Conservation (phyloP, 352 stramenopile species). For the Globisporangium apiculatum region DNA sequence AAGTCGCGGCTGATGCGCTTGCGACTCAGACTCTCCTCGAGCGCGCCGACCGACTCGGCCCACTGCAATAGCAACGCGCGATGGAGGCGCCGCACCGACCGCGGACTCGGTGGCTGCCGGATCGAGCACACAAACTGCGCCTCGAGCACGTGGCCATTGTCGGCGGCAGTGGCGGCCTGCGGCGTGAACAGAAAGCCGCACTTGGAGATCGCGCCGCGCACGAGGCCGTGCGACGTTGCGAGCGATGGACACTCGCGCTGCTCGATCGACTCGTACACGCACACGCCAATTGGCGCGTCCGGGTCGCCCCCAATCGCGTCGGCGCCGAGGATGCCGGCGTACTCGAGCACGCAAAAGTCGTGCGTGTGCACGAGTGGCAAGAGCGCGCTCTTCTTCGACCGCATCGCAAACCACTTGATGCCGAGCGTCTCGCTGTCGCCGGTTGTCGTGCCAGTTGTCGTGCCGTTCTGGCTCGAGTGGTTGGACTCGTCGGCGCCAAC, state of each 20-base stretch:
- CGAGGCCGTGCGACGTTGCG: conserved; percentile 61
- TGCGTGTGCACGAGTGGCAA: conserved; percentile 32
- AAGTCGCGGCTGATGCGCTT: conserved; percentile 70
- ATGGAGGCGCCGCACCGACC: conserved; percentile 50
- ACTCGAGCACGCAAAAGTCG: conserved; percentile 78
- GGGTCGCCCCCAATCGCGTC: conserved; percentile 43
- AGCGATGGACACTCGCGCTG: conserved; percentile 68
- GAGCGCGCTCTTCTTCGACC: conserved; percentile 56
- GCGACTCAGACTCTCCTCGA: conserved; percentile 64
- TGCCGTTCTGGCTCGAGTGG: conserved; percentile 27
- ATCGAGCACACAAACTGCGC: conserved; percentile 78
- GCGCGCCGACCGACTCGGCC: conserved; percentile 52
- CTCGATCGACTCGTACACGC: conserved; percentile 78
- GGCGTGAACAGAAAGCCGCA: conserved; percentile 75
- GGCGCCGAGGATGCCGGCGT: conserved; percentile 52
- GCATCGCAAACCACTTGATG: conserved; percentile 74
- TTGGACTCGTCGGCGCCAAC: neutral
- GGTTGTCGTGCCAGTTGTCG: conserved; percentile 9
- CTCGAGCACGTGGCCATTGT: conserved; percentile 21
- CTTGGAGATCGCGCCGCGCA: conserved; percentile 68
- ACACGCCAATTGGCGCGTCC: conserved; percentile 45
- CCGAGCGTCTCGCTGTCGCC: conserved; percentile 70
- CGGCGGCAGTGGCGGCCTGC: conserved; percentile 34
- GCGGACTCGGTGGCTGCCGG: conserved; percentile 58
- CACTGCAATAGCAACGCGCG: conserved; percentile 61